phyloP scores from a whole-genome alignment of 192 early-diverging fungal genomes.

The Piromyces finnis region DNA sequence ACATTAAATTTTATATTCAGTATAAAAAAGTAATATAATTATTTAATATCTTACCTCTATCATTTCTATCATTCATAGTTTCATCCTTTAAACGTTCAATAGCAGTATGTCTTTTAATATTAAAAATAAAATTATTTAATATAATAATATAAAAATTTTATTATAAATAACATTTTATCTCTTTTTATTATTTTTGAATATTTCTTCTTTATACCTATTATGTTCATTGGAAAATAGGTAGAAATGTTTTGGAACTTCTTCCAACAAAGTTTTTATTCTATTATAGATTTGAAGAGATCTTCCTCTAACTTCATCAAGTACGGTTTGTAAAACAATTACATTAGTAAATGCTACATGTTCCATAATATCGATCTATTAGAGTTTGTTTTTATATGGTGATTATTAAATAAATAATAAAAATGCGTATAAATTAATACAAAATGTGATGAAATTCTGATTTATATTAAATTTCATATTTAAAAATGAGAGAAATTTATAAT shows the following conservation, averaged over 20 bases:
- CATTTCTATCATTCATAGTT: conserved; percentile 87
- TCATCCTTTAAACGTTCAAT: conserved; percentile 64
- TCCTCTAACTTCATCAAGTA: conserved; percentile 77
- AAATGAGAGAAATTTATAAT: too few species aligned
- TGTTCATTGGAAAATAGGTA: conserved; percentile 96
- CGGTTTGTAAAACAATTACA: conserved; percentile 86
- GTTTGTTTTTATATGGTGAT: too few species aligned
- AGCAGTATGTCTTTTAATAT: conserved; percentile 49
- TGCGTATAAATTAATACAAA: too few species aligned
- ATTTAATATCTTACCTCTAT: conserved; percentile 32
- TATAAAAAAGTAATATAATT: too few species aligned
- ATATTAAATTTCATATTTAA: too few species aligned
- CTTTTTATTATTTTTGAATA: too few species aligned
- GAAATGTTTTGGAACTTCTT: conserved; percentile 55
- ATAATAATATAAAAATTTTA: background rate
- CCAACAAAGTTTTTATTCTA: conserved; percentile 52
- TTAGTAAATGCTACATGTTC: conserved; percentile 73
- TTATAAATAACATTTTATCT: background rate
- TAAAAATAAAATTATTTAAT: too few species aligned
- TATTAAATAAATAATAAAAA: too few species aligned
- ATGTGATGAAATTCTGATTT: too few species aligned
- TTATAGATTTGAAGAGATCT: conserved; percentile 62
- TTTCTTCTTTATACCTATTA: too few species aligned
- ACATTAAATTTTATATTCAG: too few species aligned
- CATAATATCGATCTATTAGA: conserved; percentile 84